phyloP scores from a whole-genome alignment of 2,329 filamentous ascomycete genomes.

The Penicillium sclerotiorum region DNA sequence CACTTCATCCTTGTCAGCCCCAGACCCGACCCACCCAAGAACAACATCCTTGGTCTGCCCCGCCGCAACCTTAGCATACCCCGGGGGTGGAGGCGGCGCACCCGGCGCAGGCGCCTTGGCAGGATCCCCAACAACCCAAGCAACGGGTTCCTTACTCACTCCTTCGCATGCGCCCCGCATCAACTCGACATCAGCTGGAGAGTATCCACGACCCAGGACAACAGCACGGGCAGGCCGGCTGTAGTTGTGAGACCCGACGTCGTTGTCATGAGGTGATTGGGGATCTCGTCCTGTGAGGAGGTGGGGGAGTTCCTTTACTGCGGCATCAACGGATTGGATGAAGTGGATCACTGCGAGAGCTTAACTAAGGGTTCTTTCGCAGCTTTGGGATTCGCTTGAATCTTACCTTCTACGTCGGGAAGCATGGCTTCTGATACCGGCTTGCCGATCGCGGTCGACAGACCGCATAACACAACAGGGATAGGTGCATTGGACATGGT shows the following conservation, averaged over 20 bases:
- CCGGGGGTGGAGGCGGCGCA: slow-evolving; percentile 13
- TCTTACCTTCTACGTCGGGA: slow-evolving; percentile 25
- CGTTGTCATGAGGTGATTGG: slow-evolving; percentile 17
- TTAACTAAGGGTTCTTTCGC: not conserved
- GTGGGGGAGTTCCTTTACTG: slow-evolving; percentile 24
- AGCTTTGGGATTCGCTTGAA: not conserved
- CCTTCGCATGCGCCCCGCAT: slow-evolving; percentile 10
- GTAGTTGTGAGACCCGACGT: slow-evolving; percentile 32
- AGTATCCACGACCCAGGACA: slow-evolving; percentile 32
- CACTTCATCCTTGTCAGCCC: slow-evolving; percentile 18
- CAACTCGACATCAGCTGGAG: slow-evolving; percentile 16
- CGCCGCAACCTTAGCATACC: slow-evolving; percentile 22
- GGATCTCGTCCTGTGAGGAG: slow-evolving; percentile 28
- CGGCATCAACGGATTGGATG: slow-evolving; percentile 18
- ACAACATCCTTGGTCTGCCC: slow-evolving; percentile 18
- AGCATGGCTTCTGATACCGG: slow-evolving; percentile 18
- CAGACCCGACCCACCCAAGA: slow-evolving; percentile 19
- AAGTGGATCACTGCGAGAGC: slow-evolving; percentile 26
- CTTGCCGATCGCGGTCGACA: slow-evolving; percentile 15
- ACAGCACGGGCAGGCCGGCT: slow-evolving; percentile 25
- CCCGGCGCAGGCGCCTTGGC: slow-evolving; percentile 7
- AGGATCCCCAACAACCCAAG: slow-evolving; percentile 19
- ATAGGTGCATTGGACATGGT: slow-evolving; percentile 16
- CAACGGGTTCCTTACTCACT: slow-evolving; percentile 9
- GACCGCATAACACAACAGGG: slow-evolving; percentile 23